Percentiles rank a stretch among this genome's conserved stretches.
Conservation (phyloP, 495 filamentous ascomycete species). For the Daldinia caldariorum region DNA sequence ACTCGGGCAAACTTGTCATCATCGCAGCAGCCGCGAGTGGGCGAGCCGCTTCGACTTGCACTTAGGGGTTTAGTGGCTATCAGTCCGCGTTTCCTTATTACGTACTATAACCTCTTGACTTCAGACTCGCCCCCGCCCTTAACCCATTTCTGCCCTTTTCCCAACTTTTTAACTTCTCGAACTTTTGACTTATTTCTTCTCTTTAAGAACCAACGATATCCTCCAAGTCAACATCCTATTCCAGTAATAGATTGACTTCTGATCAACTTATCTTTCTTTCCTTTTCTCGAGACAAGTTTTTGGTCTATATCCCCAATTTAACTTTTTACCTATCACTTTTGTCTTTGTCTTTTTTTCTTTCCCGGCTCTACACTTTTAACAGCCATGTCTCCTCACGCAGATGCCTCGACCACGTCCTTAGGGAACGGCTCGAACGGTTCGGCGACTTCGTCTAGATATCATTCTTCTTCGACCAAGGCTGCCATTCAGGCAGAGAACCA, state of each 20-base stretch:
- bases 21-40: constrained; percentile 41
- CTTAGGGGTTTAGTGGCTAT: constrained; percentile 69
- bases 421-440: constrained; percentile 27
- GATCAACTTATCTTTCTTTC: background rate
- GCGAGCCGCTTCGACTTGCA: constrained; percentile 67
- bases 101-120: constrained; percentile 41
- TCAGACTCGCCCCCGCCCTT: constrained; percentile 45
- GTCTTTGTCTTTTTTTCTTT: constrained; percentile 15
- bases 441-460: constrained; percentile 67
- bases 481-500: constrained; percentile 84
- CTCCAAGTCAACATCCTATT: constrained; percentile 14
- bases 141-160: constrained; percentile 23
- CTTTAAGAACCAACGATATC: background rate
- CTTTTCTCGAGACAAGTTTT: background rate
- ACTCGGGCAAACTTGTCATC: constrained; percentile 39
- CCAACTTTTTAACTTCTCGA: background rate
- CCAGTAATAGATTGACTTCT: constrained; percentile 29
- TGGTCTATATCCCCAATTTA: constrained; percentile 5
- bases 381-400: constrained; percentile 68
- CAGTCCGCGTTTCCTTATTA: constrained; percentile 44
- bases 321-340: constrained; percentile 1
- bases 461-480: constrained; percentile 78
- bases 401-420: constrained; percentile 49
- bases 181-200: background rate
- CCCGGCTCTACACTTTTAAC: constrained; percentile 12